Conservation (phyloP, 2,329 filamentous ascomycete genomes). For the Rhynchosporium secalis region DNA sequence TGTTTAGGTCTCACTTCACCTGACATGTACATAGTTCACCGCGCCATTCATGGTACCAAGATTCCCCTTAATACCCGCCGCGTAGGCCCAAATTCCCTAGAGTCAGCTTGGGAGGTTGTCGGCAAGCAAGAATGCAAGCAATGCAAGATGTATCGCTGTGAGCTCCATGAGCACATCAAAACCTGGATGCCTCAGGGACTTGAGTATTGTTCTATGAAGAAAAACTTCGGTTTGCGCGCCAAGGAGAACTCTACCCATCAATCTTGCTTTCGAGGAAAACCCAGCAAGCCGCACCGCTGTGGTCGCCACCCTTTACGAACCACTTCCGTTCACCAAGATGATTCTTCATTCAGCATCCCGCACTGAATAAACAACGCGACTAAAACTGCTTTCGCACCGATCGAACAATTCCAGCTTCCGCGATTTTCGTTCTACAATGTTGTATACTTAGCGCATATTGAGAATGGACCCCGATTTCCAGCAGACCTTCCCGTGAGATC, state of each 20-base stretch:
- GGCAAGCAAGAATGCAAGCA: slow-evolving; percentile 64
- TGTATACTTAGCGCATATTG: slow-evolving; percentile 9
- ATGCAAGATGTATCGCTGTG: slow-evolving; percentile 60
- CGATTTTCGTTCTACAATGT: slow-evolving; percentile 6
- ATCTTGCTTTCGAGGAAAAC: slow-evolving; percentile 61
- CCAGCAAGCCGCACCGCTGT: slow-evolving; percentile 57
- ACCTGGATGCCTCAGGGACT: slow-evolving; percentile 57
- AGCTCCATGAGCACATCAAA: slow-evolving; percentile 62
- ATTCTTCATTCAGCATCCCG: slow-evolving; percentile 18
- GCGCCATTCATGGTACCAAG: slow-evolving; percentile 51
- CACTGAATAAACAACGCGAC: not conserved
- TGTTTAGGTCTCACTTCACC: slow-evolving; percentile 60
- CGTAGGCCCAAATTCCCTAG: slow-evolving; percentile 60
- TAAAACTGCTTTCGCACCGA: not conserved
- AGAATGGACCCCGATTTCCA: slow-evolving; percentile 1
- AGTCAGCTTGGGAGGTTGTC: slow-evolving; percentile 63
- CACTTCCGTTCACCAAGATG: slow-evolving; percentile 32
- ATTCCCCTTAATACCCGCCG: slow-evolving; percentile 59
- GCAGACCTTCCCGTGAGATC: slow-evolving; percentile 7
- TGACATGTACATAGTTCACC: slow-evolving; percentile 59
- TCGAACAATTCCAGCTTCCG: not conserved
- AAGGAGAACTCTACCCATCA: slow-evolving; percentile 46
- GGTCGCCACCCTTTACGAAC: slow-evolving; percentile 50
- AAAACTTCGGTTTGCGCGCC: slow-evolving; percentile 55
- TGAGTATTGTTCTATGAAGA: slow-evolving; percentile 62